Conservation (phyloP, 306 rosid genomes). For the Lathyrus oleraceus region DNA sequence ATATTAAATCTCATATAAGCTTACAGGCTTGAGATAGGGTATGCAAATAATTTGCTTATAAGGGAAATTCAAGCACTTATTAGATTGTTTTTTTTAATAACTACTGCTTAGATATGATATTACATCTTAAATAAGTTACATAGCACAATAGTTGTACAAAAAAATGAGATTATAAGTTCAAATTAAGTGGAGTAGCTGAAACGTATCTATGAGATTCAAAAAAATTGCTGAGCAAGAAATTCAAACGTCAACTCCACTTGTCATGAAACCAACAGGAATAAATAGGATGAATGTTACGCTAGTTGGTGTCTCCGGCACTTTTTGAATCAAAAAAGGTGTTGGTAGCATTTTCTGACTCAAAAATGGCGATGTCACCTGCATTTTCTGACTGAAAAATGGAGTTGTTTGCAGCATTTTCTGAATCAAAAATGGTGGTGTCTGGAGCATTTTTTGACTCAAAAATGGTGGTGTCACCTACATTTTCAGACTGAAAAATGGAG, state of each 20-base stretch:
- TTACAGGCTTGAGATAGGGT: not conserved
- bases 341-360: not conserved
- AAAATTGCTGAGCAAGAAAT: slow-evolving; percentile 20
- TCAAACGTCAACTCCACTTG: not conserved
- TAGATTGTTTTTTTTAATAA: not conserved
- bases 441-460: not conserved
- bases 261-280: slow-evolving; percentile 15
- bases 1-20: not conserved
- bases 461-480: not conserved
- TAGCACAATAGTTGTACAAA: slow-evolving; percentile 8
- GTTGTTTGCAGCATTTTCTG: not conserved
- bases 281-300: slow-evolving; percentile 36
- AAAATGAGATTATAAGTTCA: slow-evolving; percentile 13
- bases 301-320: slow-evolving; percentile 24
- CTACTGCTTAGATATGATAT: not conserved
- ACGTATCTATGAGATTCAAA: not conserved
- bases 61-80: not conserved
- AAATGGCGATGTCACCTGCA: not conserved
- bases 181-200: slow-evolving; percentile 5
- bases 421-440: not conserved
- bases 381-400: not conserved
- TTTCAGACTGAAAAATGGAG: not conserved
- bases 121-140: not conserved
- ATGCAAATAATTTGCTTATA: not conserved
- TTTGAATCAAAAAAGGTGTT: not conserved